phyloP scores from a whole-genome alignment of 352 stramenopile species.

The Phytophthora syringae region DNA sequence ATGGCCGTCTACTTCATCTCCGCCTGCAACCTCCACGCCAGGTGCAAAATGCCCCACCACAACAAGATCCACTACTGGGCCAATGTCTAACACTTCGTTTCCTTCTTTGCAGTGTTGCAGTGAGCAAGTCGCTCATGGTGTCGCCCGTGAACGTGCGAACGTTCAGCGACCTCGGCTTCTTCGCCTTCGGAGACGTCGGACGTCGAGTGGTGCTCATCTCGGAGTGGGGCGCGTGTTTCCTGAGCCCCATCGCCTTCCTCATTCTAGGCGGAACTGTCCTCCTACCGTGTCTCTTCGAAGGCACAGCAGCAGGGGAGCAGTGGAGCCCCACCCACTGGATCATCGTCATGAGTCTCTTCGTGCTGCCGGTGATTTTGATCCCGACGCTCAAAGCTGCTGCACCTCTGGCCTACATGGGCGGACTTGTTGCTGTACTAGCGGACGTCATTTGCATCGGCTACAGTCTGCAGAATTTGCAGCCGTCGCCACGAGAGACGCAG shows the following conservation, averaged over 20 bases:
- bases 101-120: slow-evolving; percentile 42
- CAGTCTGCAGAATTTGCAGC: slow-evolving; percentile 46
- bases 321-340: slow-evolving; percentile 67
- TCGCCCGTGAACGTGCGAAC: slow-evolving; percentile 61
- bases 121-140: slow-evolving; percentile 66
- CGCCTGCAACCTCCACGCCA: slow-evolving; percentile 78
- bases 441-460: slow-evolving; percentile 63
- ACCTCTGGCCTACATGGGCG: slow-evolving; percentile 56
- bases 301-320: slow-evolving; percentile 20
- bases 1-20: slow-evolving; percentile 78
- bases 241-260: slow-evolving; percentile 77
- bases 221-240: slow-evolving; percentile 66
- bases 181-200: slow-evolving; percentile 57
- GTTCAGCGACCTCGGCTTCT: slow-evolving; percentile 77
- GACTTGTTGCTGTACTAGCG: slow-evolving; percentile 51
- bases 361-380: slow-evolving; percentile 70
- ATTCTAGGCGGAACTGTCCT: slow-evolving; percentile 71
- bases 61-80: no score
- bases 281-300: slow-evolving; percentile 57
- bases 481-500: slow-evolving; percentile 59
- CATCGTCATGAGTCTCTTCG: slow-evolving; percentile 51
- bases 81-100: no score
- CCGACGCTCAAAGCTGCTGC: slow-evolving; percentile 60
- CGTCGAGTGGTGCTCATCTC: slow-evolving; percentile 58
- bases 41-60: no score